Evolutionary conservation across 139 green algal genomes (phyloP).

Genomic region (Tetraselmis chui): DNA sequence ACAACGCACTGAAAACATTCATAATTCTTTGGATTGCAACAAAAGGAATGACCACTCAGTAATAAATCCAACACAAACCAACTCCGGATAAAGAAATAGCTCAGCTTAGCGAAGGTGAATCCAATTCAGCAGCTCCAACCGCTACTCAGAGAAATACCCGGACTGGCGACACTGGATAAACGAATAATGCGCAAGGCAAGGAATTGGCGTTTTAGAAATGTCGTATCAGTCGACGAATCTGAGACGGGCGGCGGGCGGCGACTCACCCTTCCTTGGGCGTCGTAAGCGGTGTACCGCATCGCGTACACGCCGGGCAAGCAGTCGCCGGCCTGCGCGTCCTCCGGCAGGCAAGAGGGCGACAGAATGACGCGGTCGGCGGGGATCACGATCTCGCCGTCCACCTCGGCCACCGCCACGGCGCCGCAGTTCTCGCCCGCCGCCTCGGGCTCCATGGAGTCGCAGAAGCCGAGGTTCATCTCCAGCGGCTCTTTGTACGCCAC

Average conservation of each 20-base stretch:
- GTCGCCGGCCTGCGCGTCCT: background rate
- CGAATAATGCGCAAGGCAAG: too few relatives aligned
- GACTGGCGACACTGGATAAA: too few relatives aligned
- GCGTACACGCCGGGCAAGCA: background rate
- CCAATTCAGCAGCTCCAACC: too few relatives aligned
- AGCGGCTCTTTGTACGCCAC: background rate
- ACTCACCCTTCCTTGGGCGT: background rate
- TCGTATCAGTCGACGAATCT: too few relatives aligned
- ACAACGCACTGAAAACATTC: too few relatives aligned
- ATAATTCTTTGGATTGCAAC: too few relatives aligned
- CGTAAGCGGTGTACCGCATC: background rate
- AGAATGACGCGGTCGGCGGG: background rate
- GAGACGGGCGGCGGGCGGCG: background rate
- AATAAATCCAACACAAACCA: too few relatives aligned
- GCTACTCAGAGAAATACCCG: too few relatives aligned
- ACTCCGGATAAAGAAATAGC: too few relatives aligned
- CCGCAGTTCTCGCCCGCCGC: background rate
- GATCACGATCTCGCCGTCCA: background rate
- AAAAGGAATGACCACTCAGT: too few relatives aligned
- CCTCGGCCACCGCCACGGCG: background rate
- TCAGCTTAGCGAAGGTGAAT: too few relatives aligned
- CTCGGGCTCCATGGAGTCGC: background rate
- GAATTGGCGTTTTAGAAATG: too few relatives aligned
- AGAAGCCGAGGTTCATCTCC: background rate
- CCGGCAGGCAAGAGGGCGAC: background rate